Evolutionary conservation across 768 basidiomycete species (phyloP).

Genomic region (Sistotremastrum niveocremeum): DNA sequence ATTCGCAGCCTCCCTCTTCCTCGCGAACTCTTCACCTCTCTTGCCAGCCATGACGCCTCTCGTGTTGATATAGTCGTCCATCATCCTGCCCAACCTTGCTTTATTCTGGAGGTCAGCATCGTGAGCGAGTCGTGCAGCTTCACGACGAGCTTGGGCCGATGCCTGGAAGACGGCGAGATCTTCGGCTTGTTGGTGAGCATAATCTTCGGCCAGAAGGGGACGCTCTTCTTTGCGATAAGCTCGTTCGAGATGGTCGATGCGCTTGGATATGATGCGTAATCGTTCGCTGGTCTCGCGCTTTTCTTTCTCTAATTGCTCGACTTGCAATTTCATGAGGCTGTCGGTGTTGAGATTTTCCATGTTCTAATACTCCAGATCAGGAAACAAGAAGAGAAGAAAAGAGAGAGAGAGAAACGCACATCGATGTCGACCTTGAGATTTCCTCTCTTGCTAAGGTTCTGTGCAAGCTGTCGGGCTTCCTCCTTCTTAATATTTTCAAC

Average conservation of each 20-base stretch:
- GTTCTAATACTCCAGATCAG: conserved; percentile 31
- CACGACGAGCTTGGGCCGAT: conserved; percentile 42
- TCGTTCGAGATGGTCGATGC: conserved; percentile 90
- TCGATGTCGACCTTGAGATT: conserved; percentile 56
- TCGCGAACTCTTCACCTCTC: conserved; percentile 52
- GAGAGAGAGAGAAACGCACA: conserved; percentile 25
- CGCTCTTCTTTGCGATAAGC: conserved; percentile 90
- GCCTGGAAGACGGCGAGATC: conserved; percentile 61
- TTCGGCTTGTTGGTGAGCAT: conserved; percentile 66
- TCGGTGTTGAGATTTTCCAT: conserved; percentile 78
- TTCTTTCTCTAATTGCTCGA: conserved; percentile 93
- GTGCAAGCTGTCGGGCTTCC: conserved; percentile 82
- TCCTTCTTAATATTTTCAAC: conserved; percentile 23
- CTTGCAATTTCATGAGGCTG: conserved; percentile 77
- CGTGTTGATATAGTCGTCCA: conserved; percentile 49
- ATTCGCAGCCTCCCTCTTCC: conserved; percentile 40
- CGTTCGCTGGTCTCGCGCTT: conserved; percentile 77
- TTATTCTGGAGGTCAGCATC: conserved; percentile 61
- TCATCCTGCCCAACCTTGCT: conserved; percentile 56
- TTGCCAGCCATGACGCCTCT: conserved; percentile 40
- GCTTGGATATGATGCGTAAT: conserved; percentile 71
- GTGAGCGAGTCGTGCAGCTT: conserved; percentile 43
- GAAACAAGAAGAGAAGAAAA: conserved; percentile 1
- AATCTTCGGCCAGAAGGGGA: conserved; percentile 75
- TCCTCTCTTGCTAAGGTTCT: conserved; percentile 69